Evolutionary conservation across 257 asterid genomes (phyloP).

Genomic region (Scutellaria minor): DNA sequence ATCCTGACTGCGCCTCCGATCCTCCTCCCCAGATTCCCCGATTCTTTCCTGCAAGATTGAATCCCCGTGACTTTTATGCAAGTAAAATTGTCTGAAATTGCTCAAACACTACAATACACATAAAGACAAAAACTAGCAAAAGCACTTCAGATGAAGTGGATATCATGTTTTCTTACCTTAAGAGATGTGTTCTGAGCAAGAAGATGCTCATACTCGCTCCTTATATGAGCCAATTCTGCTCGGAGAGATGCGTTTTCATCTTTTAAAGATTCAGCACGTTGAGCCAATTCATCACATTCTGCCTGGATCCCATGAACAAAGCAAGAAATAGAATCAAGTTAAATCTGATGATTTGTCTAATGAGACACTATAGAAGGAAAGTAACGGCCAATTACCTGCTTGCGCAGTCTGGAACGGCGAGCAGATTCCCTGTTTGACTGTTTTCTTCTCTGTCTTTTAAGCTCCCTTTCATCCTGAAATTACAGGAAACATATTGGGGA

Average conservation of each 20-base stretch:
- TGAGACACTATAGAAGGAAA: neutral
- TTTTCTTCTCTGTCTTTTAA: constrained; percentile 81
- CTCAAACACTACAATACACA: neutral
- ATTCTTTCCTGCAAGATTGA: constrained; percentile 65
- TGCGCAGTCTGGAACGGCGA: constrained; percentile 83
- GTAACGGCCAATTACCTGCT: constrained; percentile 57
- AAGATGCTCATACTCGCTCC: constrained; percentile 72
- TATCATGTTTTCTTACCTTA: constrained; percentile 52
- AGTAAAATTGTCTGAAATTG: neutral
- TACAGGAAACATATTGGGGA: constrained; percentile 28
- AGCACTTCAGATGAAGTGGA: neutral
- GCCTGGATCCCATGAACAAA: constrained; percentile 52
- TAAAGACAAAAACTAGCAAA: neutral
- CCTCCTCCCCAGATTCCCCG: constrained; percentile 59
- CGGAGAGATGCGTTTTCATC: constrained; percentile 81
- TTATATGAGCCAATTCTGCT: constrained; percentile 69
- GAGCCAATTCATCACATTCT: constrained; percentile 88
- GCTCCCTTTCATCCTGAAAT: constrained; percentile 84
- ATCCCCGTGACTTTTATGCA: neutral
- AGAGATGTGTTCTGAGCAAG: constrained; percentile 73
- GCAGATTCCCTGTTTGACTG: constrained; percentile 93
- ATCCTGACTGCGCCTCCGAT: constrained; percentile 50
- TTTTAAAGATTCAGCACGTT: constrained; percentile 69
- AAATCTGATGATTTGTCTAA: neutral
- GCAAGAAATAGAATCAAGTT: constrained; percentile 25